Conservation (phyloP, 306 rosid genomes). For the Alnus rubra region DNA sequence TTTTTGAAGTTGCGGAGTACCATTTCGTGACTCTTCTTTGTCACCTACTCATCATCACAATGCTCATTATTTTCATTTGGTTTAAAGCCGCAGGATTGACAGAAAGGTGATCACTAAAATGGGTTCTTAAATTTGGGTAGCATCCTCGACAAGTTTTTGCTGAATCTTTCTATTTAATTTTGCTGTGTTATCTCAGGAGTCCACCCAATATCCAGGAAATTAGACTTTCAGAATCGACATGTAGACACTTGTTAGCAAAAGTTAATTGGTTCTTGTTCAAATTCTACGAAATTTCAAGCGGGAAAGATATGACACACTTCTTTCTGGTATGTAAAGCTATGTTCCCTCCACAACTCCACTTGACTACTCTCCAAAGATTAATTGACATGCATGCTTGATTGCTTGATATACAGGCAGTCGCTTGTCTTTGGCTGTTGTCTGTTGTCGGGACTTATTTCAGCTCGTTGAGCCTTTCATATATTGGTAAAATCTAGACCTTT, state of each 20-base stretch:
- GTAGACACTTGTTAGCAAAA: conserved; percentile 23
- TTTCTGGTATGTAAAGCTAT: conserved; percentile 43
- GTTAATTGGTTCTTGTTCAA: conserved; percentile 41
- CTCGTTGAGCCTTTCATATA: conserved; percentile 46
- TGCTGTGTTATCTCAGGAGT: conserved; percentile 30
- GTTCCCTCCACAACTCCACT: not conserved
- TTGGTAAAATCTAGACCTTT: conserved; percentile 41
- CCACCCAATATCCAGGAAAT: conserved; percentile 41
- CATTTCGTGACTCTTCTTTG: conserved; percentile 50
- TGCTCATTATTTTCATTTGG: conserved; percentile 56
- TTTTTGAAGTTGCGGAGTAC: conserved; percentile 64
- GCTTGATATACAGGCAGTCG: conserved; percentile 46
- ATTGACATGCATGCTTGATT: conserved; percentile 10
- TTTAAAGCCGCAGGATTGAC: conserved; percentile 46
- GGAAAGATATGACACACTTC: conserved; percentile 50
- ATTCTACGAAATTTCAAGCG: conserved; percentile 52
- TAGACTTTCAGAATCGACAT: conserved; percentile 44
- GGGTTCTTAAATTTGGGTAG: not conserved
- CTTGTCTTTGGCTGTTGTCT: conserved; percentile 56
- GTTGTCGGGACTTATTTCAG: conserved; percentile 43
- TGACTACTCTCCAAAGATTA: conserved; percentile 7
- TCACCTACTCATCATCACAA: conserved; percentile 45
- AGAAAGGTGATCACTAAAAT: conserved; percentile 42
- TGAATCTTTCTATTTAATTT: not conserved
- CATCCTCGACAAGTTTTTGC: not conserved